Conservation (phyloP, 78 protist species). For the Guillardia theta region DNA sequence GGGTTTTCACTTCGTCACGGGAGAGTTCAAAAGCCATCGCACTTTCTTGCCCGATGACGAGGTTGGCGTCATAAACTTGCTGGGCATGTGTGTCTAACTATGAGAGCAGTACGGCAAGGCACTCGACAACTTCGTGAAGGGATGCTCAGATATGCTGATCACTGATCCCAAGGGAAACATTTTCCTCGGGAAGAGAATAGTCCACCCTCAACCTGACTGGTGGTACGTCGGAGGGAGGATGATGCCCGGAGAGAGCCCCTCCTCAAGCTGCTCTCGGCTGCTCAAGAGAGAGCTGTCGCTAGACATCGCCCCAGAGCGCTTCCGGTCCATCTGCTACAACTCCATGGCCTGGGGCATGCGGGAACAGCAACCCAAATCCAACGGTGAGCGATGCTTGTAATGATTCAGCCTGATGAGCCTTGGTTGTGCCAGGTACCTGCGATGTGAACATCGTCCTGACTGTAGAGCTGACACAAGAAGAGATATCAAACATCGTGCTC, state of each 20-base stretch:
- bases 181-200: not conserved
- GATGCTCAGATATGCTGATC: conserved; percentile 18
- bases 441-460: not conserved
- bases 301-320: not conserved
- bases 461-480: not conserved
- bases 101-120: not conserved
- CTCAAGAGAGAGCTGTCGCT: not conserved
- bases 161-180: not conserved
- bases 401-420: not conserved
- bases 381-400: not conserved
- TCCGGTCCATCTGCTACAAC: not conserved
- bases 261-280: not conserved
- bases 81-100: no score
- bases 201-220: conserved; percentile 10
- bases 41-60: not conserved
- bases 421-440: not conserved
- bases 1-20: not conserved
- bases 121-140: conserved; percentile 20
- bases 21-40: not conserved
- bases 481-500: not conserved
- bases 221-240: not conserved
- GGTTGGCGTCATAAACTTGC: no score
- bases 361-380: not conserved
- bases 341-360: not conserved
- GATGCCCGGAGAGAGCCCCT: not conserved